A percentile compares a stretch with the other conserved stretches of the same genome.
Conservation (phyloP, 83 land plant species). For the Picea mariana region DNA sequence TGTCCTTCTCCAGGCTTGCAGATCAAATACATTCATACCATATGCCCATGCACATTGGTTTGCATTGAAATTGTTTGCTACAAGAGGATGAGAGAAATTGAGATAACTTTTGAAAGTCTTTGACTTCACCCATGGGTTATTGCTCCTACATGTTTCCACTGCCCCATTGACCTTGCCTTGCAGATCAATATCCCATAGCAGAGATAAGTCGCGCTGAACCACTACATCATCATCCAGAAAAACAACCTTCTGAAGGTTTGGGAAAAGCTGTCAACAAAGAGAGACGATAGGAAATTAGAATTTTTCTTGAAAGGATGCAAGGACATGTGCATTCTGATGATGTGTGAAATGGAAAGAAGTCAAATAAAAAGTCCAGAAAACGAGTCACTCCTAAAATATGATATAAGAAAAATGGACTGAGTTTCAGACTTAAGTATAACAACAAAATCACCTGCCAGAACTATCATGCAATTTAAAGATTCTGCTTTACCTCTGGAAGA, state of each 20-base stretch:
- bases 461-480: no score
- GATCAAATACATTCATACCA: slow-evolving; percentile 80
- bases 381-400: no score
- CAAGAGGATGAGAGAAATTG: slow-evolving; percentile 68
- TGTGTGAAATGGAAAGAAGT: no score
- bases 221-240: slow-evolving; percentile 94
- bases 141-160: slow-evolving; percentile 55
- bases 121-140: slow-evolving; percentile 41
- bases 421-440: no score
- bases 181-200: slow-evolving; percentile 74
- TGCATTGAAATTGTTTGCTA: slow-evolving; percentile 30
- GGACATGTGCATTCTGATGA: no score
- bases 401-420: no score
- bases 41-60: slow-evolving; percentile 75
- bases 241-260: slow-evolving; percentile 77
- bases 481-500: slow-evolving; percentile 57
- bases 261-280: slow-evolving; percentile 67
- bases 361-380: no score
- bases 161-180: slow-evolving; percentile 84
- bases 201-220: slow-evolving; percentile 74
- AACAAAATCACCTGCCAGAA: no score
- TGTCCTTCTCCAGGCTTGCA: slow-evolving; percentile 68
- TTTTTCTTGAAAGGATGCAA: no score
- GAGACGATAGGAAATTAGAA: no score
- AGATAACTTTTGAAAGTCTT: slow-evolving; percentile 49